phyloP scores from a whole-genome alignment of 805 yeast genomes.

The Lipomyces sp. region DNA sequence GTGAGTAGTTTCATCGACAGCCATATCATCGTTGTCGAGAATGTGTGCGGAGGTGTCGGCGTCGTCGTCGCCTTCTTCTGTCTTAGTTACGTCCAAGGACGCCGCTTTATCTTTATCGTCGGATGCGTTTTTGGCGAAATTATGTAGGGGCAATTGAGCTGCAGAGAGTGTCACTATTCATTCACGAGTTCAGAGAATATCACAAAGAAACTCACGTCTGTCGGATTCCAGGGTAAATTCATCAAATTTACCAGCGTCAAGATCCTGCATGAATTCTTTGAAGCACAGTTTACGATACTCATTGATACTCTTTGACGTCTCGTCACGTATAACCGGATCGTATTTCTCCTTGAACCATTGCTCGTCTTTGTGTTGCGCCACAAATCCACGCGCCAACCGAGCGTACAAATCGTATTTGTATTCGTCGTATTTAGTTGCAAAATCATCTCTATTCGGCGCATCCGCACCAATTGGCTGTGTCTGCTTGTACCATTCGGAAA shows the following conservation, averaged over 20 bases:
- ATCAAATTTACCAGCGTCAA: slow-evolving; percentile 32
- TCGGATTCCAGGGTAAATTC: slow-evolving; percentile 25
- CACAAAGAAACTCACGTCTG: slow-evolving; percentile 19
- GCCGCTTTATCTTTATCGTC: slow-evolving; percentile 4
- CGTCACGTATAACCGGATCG: slow-evolving; percentile 14
- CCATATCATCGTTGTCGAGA: not conserved
- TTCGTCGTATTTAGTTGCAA: slow-evolving; percentile 24
- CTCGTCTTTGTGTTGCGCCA: slow-evolving; percentile 30
- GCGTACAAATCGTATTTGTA: slow-evolving; percentile 35
- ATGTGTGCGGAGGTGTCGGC: slow-evolving; percentile 12
- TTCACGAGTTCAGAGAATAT: not conserved
- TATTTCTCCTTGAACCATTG: slow-evolving; percentile 38
- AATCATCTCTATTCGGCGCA: slow-evolving; percentile 9
- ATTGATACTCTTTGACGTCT: not conserved
- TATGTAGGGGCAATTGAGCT: slow-evolving; percentile 14
- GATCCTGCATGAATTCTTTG: slow-evolving; percentile 23
- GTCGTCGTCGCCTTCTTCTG: slow-evolving; percentile 16
- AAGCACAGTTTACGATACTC: slow-evolving; percentile 22
- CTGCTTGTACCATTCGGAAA: slow-evolving; percentile 29
- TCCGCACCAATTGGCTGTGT: slow-evolving; percentile 11
- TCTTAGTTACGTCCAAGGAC: not conserved
- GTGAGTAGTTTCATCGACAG: not conserved
- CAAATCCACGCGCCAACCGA: slow-evolving; percentile 35
- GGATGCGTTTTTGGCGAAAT: not conserved
- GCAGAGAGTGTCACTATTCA: not conserved